phyloP scores from a whole-genome alignment of 176 grass and related monocot species.

The Carex scoparia region DNA sequence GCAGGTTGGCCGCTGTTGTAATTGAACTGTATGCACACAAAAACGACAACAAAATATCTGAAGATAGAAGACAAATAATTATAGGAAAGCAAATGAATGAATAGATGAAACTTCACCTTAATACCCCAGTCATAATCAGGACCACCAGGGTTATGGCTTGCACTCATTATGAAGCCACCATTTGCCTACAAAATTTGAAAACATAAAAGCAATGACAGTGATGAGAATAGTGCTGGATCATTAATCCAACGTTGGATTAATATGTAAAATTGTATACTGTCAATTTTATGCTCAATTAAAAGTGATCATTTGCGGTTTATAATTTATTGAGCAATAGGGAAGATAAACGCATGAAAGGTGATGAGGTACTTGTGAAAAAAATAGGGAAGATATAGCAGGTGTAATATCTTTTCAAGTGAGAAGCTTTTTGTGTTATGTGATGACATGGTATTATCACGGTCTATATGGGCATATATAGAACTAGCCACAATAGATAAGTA shows the following conservation, averaged over 20 bases:
- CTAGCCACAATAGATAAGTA: background rate
- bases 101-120: slow-evolving; percentile 50
- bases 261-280: too few species aligned
- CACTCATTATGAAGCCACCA: slow-evolving; percentile 92
- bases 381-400: background rate
- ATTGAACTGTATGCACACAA: slow-evolving; percentile 63
- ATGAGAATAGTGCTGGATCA: background rate
- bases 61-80: background rate
- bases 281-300: too few species aligned
- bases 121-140: slow-evolving; percentile 88
- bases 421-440: background rate
- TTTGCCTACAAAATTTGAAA: slow-evolving; percentile 49
- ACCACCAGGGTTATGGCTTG: slow-evolving; percentile 94
- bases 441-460: background rate
- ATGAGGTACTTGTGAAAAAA: background rate
- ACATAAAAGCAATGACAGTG: background rate
- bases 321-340: too few species aligned
- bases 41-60: background rate
- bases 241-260: too few species aligned
- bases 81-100: background rate
- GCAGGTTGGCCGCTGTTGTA: slow-evolving; percentile 91
- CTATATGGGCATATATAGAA: background rate
- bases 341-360: background rate
- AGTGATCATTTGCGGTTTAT: too few species aligned
- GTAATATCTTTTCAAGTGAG: background rate